Conservation (phyloP, 331 rosid genomes). For the Telfairia occidentalis region DNA sequence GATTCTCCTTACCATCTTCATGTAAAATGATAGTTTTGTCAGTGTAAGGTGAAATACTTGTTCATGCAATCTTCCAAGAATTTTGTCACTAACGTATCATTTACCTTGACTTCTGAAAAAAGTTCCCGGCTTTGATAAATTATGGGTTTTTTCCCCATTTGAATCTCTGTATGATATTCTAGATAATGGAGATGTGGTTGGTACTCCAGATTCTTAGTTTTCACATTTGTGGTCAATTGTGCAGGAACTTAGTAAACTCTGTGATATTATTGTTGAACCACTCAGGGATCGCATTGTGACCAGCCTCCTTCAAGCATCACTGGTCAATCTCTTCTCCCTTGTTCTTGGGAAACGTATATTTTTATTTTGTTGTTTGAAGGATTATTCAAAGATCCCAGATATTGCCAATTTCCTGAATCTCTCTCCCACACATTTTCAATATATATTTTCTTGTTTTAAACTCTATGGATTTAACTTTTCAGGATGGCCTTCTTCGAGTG, state of each 20-base stretch:
- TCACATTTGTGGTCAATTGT: slow-evolving; percentile 13
- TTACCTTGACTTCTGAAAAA: neutral
- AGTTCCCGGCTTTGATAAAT: neutral
- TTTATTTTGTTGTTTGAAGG: neutral
- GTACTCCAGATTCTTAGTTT: neutral
- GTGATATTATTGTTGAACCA: slow-evolving; percentile 77
- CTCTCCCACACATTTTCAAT: neutral
- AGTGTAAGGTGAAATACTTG: neutral
- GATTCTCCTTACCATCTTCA: slow-evolving; percentile 16
- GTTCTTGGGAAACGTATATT: neutral
- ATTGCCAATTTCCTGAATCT: neutral
- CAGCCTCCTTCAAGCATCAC: slow-evolving; percentile 94
- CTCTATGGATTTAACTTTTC: slow-evolving; percentile 17
- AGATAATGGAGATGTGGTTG: neutral
- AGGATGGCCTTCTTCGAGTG: slow-evolving; percentile 96
- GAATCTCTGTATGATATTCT: neutral
- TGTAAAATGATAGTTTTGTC: slow-evolving; percentile 2
- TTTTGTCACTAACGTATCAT: neutral
- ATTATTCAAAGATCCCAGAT: neutral
- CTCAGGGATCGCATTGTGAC: slow-evolving; percentile 92
- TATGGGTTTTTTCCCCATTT: neutral
- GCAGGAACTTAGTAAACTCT: slow-evolving; percentile 72
- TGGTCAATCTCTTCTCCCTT: slow-evolving; percentile 40
- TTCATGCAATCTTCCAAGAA: neutral
- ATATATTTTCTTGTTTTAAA: slow-evolving; percentile 5